Percentiles rank a stretch among this genome's conserved stretches.
phyloP scores from a whole-genome alignment of 306 rosid species.

The Pachyrhizus erosus region DNA sequence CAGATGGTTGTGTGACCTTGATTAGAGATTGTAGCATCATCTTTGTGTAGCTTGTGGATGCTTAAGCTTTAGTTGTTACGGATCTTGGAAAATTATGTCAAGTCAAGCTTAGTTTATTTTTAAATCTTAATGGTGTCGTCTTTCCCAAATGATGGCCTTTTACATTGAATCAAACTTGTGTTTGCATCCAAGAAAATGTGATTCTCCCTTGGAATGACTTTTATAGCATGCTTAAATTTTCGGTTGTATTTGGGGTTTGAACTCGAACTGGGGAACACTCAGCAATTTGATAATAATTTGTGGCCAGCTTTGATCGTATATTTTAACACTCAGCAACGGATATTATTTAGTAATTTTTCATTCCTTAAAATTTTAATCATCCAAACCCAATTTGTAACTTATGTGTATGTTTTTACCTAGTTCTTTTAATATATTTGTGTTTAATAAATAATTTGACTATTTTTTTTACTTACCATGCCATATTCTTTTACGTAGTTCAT shows the following conservation, averaged over 20 bases:
- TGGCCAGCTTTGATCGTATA: too few species aligned
- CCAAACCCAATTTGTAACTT: too few species aligned
- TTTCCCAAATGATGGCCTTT: background rate
- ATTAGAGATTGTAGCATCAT: slow-evolving; percentile 20
- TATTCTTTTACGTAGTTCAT: too few species aligned
- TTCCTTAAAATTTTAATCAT: too few species aligned
- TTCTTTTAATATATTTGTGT: too few species aligned
- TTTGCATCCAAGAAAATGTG: background rate
- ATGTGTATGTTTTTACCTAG: too few species aligned
- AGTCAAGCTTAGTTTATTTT: background rate
- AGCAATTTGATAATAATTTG: too few species aligned
- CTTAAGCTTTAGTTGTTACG: background rate
- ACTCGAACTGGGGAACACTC: background rate
- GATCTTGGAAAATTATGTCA: background rate
- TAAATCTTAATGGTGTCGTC: background rate
- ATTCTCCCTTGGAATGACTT: background rate
- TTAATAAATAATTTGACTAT: too few species aligned
- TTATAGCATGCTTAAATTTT: background rate
- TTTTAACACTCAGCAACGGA: too few species aligned
- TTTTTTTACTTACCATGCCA: too few species aligned
- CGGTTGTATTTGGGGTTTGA: background rate
- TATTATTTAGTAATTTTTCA: too few species aligned
- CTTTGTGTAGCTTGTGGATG: slow-evolving; percentile 7
- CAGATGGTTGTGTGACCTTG: slow-evolving; percentile 22
- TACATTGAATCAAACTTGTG: background rate